Base-by-base conservation (phyloP, 345 rosid species). In the Brassica incana region DNA sequence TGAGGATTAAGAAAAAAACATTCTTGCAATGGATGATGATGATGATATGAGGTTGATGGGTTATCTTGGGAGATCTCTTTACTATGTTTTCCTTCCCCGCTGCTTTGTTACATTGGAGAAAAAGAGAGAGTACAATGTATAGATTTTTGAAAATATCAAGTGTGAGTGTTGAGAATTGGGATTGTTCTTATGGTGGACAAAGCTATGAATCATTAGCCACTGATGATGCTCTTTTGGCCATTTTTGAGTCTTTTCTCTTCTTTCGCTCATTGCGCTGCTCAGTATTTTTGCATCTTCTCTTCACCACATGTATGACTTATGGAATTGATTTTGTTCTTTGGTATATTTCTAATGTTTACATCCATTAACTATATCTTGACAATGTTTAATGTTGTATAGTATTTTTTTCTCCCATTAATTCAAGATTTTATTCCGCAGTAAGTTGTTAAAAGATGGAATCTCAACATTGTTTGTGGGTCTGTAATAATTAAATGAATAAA, bases 1-100 rank as follows among this genome's bases (percentile, higher is more conserved):
- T 69, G 72, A 74, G 63, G 75, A 12, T 50, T 73, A n/a, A 2
- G 5, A 48, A 45, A 2, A 38, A 58, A 8, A 2, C 23, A 5
- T 23, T 16, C 29, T 25, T 74, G 75, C 61, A 56, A 75, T 29
- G 72, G 79, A 75, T 52, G 30, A 25, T 75, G 50, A 50, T 69
- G 29, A 23, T 75, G 50, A 50, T 69, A 61, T 79, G 69, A 73
- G 48, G 69, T 72, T 60, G 40, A 67, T 67, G 82, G 68, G 32
- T 64, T 36, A 62, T 75, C 29, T 64, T 70, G 71, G 83, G 80
- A 75, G 63, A 65, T 71, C 65, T 65, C 76, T 64, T 71, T 71
- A 58, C 5, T 60, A 33, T 56, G 38, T 38, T 6, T 1, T 23
- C 72, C 71, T 63, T 4, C 7, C 62, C 25, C 9, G 6, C 9